Percentiles rank a stretch among this genome's conserved stretches.
phyloP scores from a whole-genome alignment of 352 stramenopile genomes.

The Pythium aquatile region DNA sequence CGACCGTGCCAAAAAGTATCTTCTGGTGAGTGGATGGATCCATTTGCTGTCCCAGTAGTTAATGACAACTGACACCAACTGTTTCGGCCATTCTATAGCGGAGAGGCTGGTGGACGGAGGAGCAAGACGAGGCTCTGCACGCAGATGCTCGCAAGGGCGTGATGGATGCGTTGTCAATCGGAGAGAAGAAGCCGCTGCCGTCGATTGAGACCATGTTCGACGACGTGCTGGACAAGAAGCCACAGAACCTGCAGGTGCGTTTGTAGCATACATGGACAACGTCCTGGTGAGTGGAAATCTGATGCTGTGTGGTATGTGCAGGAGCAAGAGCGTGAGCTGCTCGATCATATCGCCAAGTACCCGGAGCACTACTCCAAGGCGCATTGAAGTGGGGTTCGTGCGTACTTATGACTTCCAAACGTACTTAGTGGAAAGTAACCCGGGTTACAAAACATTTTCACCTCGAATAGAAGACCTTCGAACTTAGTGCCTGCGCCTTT shows the following conservation, averaged over 20 bases:
- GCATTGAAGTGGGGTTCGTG: neutral
- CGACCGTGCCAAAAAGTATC: constrained; percentile 88
- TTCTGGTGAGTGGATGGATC: constrained; percentile 53
- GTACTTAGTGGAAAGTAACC: neutral
- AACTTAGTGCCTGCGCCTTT: neutral
- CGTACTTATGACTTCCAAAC: neutral
- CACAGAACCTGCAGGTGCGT: constrained; percentile 86
- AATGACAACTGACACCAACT: neutral
- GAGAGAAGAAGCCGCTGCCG: constrained; percentile 90
- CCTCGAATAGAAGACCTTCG: neutral
- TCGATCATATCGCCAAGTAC: constrained; percentile 92
- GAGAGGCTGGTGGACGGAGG: constrained; percentile 87
- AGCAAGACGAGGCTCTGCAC: constrained; percentile 77
- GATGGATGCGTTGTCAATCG: constrained; percentile 78
- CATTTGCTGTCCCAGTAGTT: too few relatives aligned
- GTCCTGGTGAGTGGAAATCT: neutral
- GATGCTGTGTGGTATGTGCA: constrained; percentile 18
- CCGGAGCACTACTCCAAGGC: constrained; percentile 79
- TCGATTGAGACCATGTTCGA: constrained; percentile 93
- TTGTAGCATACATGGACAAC: neutral
- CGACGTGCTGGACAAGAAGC: constrained; percentile 97
- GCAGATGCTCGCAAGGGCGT: constrained; percentile 89
- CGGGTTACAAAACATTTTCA: neutral
- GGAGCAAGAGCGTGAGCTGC: constrained; percentile 92
- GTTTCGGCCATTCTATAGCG: constrained; percentile 29